Evolutionary conservation across 164 flowering plant species (phyloP).

Genomic region (Akebia trifoliata): DNA sequence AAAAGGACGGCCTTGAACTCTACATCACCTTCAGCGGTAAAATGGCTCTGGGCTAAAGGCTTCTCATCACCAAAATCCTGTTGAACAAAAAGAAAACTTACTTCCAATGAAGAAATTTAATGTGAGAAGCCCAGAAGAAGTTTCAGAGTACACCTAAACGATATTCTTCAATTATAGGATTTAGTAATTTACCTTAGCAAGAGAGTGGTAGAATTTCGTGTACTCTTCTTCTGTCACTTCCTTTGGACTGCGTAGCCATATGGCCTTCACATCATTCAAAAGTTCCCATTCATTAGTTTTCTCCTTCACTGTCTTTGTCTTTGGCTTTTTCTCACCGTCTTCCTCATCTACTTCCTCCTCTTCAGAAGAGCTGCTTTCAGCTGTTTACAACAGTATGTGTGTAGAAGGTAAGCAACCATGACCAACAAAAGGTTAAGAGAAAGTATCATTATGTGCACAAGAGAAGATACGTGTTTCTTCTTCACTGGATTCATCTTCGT

Average conservation of each 20-base stretch:
- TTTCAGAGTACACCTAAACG: neutral
- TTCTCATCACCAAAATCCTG: constrained; percentile 93
- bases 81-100: constrained; percentile 11
- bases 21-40: constrained; percentile 95
- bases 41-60: constrained; percentile 89
- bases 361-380: constrained; percentile 56
- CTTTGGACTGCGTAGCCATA: constrained; percentile 90
- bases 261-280: constrained; percentile 91
- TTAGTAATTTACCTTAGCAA: constrained; percentile 66
- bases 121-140: neutral
- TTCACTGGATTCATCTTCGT: constrained; percentile 82
- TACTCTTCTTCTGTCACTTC: constrained; percentile 98
- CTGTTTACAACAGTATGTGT: constrained; percentile 30
- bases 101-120: neutral
- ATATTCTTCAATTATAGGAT: neutral
- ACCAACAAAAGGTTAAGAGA: neutral
- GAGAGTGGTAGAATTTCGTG: constrained; percentile 77
- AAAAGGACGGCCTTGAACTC: constrained; percentile 95
- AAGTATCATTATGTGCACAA: neutral
- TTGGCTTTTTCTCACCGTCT: constrained; percentile 78
- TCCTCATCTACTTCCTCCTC: constrained; percentile 70
- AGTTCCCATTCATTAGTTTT: constrained; percentile 90
- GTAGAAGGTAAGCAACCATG: neutral
- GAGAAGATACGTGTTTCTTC: constrained; percentile 52
- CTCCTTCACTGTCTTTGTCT: constrained; percentile 82